phyloP scores from a whole-genome alignment of 192 early-diverging fungal species.

The Coemansia sp. region DNA sequence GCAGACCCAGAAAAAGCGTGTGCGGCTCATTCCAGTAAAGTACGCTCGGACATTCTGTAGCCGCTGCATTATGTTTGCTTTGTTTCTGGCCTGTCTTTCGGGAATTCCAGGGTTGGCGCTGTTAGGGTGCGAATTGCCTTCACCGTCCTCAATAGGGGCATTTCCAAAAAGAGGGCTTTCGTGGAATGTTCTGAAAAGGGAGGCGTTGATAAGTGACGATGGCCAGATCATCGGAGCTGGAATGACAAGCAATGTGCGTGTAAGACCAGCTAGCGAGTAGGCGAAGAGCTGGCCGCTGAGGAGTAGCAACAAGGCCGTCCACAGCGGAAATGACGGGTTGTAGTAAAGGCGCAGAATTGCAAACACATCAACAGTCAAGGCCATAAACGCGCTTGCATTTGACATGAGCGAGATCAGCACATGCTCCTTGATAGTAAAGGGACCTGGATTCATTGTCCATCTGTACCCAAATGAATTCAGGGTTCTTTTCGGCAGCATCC shows the following conservation, averaged over 20 bases:
- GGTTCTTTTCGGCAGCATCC: conserved; percentile 57
- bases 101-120: background rate
- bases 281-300: conserved; percentile 69
- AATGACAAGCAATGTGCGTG: conserved; percentile 74
- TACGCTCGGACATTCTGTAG: background rate
- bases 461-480: conserved; percentile 57
- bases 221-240: conserved; percentile 92
- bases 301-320: conserved; percentile 64
- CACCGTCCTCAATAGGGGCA: background rate
- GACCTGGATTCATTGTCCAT: conserved; percentile 75
- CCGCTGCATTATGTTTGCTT: no score
- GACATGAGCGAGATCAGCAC: conserved; percentile 81
- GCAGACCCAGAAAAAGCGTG: conserved; percentile 58
- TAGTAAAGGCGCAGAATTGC: conserved; percentile 67
- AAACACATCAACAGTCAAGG: conserved; percentile 74
- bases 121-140: background rate
- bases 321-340: conserved; percentile 62
- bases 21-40: conserved; percentile 28
- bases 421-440: conserved; percentile 88
- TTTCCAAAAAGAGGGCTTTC: conserved; percentile 23
- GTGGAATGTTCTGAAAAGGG: conserved; percentile 79
- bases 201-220: conserved; percentile 68
- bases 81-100: background rate
- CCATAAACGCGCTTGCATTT: conserved; percentile 67
- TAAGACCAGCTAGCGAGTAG: conserved; percentile 69